Percentiles rank a stretch among this genome's conserved stretches.
phyloP scores from a whole-genome alignment of 345 rosid genomes.

The Melaleuca quinquenervia region DNA sequence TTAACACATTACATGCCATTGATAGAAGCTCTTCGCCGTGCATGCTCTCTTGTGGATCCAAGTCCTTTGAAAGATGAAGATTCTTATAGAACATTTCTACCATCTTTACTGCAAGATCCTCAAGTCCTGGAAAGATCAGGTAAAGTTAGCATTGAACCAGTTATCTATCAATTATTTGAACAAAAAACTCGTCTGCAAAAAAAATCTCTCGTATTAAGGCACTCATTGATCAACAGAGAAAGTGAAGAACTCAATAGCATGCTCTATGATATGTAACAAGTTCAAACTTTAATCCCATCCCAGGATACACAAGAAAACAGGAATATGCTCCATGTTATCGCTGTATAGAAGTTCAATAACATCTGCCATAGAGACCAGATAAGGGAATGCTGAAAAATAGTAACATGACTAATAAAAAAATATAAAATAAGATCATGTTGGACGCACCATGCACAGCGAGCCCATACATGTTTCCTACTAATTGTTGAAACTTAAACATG shows the following conservation, averaged over 20 bases:
- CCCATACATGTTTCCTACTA: conserved; percentile 40
- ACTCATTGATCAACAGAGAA: not conserved
- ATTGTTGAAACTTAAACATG: conserved; percentile 53
- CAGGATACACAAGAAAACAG: not conserved
- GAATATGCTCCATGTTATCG: not conserved
- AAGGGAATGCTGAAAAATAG: not conserved
- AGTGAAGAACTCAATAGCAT: not conserved
- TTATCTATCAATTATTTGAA: not conserved
- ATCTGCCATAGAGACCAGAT: not conserved
- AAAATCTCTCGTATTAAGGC: not conserved
- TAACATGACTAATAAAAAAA: conserved; percentile 2
- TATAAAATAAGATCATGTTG: not conserved
- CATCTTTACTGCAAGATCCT: conserved; percentile 47
- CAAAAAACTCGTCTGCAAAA: not conserved
- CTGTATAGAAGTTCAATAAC: not conserved
- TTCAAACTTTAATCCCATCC: not conserved
- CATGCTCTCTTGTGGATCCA: conserved; percentile 91
- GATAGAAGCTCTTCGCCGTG: conserved; percentile 89
- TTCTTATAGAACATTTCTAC: conserved; percentile 58
- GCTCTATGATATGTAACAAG: not conserved
- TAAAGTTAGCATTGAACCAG: not conserved
- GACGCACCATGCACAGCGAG: conserved; percentile 48
- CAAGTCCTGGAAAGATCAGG: conserved; percentile 39
- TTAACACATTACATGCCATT: conserved; percentile 58
- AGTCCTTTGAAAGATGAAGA: conserved; percentile 77